phyloP scores from a whole-genome alignment of 2,329 filamentous ascomycete species.

The Colletotrichum brevisporum region DNA sequence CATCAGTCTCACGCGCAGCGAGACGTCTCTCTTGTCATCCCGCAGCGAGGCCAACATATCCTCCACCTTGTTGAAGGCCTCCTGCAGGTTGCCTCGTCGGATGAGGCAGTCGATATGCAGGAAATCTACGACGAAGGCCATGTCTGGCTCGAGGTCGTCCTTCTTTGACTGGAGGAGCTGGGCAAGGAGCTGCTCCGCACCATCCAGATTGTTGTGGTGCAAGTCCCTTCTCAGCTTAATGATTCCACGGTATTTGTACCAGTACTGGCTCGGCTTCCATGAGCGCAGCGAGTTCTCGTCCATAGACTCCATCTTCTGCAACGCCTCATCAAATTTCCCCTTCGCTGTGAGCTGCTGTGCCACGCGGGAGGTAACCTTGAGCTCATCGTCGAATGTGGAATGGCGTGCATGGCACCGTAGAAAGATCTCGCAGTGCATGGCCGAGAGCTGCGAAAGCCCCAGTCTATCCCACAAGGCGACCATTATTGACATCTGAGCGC shows the following conservation, averaged over 20 bases:
- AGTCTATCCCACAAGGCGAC: slow-evolving; percentile 83
- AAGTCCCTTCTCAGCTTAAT: slow-evolving; percentile 76
- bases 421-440: slow-evolving; percentile 79
- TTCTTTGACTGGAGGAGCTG: slow-evolving; percentile 66
- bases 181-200: slow-evolving; percentile 64
- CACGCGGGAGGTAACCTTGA: slow-evolving; percentile 80
- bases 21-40: slow-evolving; percentile 67
- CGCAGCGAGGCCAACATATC: slow-evolving; percentile 56
- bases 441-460: slow-evolving; percentile 71
- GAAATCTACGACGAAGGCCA: slow-evolving; percentile 65
- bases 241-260: slow-evolving; percentile 76
- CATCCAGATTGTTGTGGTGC: slow-evolving; percentile 66
- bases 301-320: slow-evolving; percentile 57
- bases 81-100: slow-evolving; percentile 62
- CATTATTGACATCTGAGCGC: slow-evolving; percentile 79
- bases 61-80: slow-evolving; percentile 65
- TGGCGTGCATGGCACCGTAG: slow-evolving; percentile 76
- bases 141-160: slow-evolving; percentile 67
- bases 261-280: slow-evolving; percentile 83
- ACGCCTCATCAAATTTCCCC: slow-evolving; percentile 80
- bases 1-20: slow-evolving; percentile 79
- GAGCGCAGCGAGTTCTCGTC: slow-evolving; percentile 75
- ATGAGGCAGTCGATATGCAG: slow-evolving; percentile 67
- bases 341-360: slow-evolving; percentile 70
- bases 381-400: slow-evolving; percentile 78